Evolutionary conservation across 75 land plant genomes (phyloP), one percentile per base, ranked within the genome.

Genomic region (Cunninghamia lanceolata): DNA sequence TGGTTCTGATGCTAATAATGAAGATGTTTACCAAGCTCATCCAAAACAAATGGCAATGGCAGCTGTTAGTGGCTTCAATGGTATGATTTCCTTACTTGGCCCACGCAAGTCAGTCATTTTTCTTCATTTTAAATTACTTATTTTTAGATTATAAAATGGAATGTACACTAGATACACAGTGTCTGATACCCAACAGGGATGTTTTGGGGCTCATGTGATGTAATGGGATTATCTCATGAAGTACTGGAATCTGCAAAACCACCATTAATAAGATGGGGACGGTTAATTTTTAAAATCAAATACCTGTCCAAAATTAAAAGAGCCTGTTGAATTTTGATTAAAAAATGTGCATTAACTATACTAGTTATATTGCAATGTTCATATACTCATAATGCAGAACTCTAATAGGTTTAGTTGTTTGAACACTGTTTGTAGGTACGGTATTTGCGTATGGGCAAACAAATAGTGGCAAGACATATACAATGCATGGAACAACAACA

Each of bases 371-470:
- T 63, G 68, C 28, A 63, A 63, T 63, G 5, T 59, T 25, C 28
- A 28, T 63, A 63, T 7, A 63, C n/a, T 25, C 2, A 70, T 70
- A 70, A 34, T 71, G 36, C 36, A 73, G 75, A 13, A 11, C 68
- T 25, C 38, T 34, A 73, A 32, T 73, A 32, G 2, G 75, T 73
- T 30, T 32, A 73, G 3, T 34, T 73, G 36, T 73, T 73, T 30
- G 34, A 14, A 73, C 36, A 34, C 3, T 34, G 36, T 32, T 73
- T 34, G 13, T 85, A 89, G 91, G 91, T 14, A 89, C 91, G 3
- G 86, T 89, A n/a, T 88, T 89, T 82, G 91, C 91, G 35, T 89
- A 89, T 52, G 91, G 91, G 42, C 91, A 89, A 82, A 89, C 91
- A 80, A 89, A 90, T 82, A 89, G 91, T 88, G 91, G 91, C 28